Evolutionary conservation across 2,329 filamentous ascomycete species (phyloP), one percentile per base, ranked within the genome.

Genomic region (Claviceps sp.): DNA sequence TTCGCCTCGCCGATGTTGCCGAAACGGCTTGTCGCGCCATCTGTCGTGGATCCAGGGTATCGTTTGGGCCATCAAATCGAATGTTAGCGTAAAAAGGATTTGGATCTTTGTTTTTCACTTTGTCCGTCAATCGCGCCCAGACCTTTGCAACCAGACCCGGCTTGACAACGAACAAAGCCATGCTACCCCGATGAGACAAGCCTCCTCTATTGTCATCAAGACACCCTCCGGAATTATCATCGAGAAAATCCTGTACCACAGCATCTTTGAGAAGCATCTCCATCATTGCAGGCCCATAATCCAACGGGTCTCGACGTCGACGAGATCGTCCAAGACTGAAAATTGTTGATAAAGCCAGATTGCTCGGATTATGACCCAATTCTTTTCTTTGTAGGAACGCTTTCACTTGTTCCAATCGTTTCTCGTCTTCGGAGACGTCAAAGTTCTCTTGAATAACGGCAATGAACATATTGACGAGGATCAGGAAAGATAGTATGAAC

Each of bases 381-480:
- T 97, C 90, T 64, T 91, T 94, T 59, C 90, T 83, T 63, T 95
- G 88, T 45, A 98, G 72, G 61, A 97, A 98, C 1, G 91, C 88
- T 62, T 90, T 91, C 55, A 98, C 90, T 69, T 98, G 94, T 65
- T 97, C 88, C 55, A 97, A 71, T 20, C 94, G 88, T 70, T 98
- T 98, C 66, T 97, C 90, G 64, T 98, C 94, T 65, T 98, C 93
- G 3, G 90, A 95, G 26, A 98, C 89, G 69, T 98, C 93, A 65
- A 98, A 98, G 63, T 95, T 98, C 65, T 98, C 93, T 67, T 98
- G 93, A 58, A 98, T 98, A 70, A 98, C 93, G 75, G 93, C 93
- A 86, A 98, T 97, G 74, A 98, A 98, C 93, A 98, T 98, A 64
- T 97, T 98, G 72, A 98, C 72, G 55, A 97, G 79, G 70, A 98